Percentiles rank a stretch among this genome's conserved stretches.
Evolutionary conservation across 2,329 filamentous ascomycete species (phyloP).

Genomic region (Epichloe bromicola): DNA sequence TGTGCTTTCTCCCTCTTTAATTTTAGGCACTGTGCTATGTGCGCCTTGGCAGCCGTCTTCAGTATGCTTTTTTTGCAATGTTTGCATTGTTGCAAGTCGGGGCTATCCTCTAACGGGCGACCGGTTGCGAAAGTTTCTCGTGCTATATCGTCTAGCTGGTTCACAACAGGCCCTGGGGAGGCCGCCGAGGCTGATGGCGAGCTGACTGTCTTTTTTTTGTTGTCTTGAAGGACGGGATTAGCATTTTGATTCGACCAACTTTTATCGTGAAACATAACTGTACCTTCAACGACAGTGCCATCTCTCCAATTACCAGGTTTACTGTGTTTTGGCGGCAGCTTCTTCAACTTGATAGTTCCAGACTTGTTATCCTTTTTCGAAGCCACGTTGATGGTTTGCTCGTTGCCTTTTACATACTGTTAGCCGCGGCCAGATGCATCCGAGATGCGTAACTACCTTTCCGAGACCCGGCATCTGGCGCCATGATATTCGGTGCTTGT

Average conservation of each 20-base stretch:
- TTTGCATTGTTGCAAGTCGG: slow-evolving; percentile 76
- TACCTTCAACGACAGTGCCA: slow-evolving; percentile 50
- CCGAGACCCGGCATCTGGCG: slow-evolving; percentile 12
- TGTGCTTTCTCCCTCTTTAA: slow-evolving; percentile 73
- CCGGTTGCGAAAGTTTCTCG: slow-evolving; percentile 72
- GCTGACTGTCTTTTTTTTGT: slow-evolving; percentile 38
- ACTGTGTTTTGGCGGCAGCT: slow-evolving; percentile 44
- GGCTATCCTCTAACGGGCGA: slow-evolving; percentile 64
- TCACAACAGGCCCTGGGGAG: slow-evolving; percentile 44
- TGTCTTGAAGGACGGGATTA: slow-evolving; percentile 23
- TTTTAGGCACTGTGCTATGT: slow-evolving; percentile 73
- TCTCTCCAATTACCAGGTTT: slow-evolving; percentile 63
- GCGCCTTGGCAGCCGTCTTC: slow-evolving; percentile 59
- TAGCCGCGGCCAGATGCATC: neutral
- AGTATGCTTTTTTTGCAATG: slow-evolving; percentile 87
- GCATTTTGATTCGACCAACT: neutral
- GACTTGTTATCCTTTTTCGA: slow-evolving; percentile 41
- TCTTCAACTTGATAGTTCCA: slow-evolving; percentile 49
- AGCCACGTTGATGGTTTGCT: slow-evolving; percentile 49
- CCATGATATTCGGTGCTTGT: slow-evolving; percentile 7
- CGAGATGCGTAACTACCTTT: slow-evolving; percentile 14
- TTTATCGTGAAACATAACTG: slow-evolving; percentile 8
- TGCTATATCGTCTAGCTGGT: slow-evolving; percentile 61
- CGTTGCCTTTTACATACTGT: slow-evolving; percentile 12
- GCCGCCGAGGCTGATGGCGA: slow-evolving; percentile 28